Base-by-base conservation (phyloP, 768 basidiomycete genomes). In the Dacryopinax primogenitus region DNA sequence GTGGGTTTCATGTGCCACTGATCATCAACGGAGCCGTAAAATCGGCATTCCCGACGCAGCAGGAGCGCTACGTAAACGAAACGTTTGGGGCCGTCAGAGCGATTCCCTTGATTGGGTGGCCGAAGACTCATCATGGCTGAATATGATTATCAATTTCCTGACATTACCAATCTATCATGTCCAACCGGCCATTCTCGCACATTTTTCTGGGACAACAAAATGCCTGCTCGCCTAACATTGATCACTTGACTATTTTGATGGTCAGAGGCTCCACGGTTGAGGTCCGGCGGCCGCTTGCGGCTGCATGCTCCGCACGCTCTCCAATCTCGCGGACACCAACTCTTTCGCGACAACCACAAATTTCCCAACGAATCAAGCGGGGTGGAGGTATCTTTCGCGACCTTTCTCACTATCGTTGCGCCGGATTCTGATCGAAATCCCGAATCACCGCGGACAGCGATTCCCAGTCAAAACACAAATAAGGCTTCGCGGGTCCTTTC, bases 361-460 rank as follows among this genome's bases (percentile, higher is more conserved):
- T 58, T 58, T 58, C 51, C 51, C 51, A 58, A 15, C 23, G 51
- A 58, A 58, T 58, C 51, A 58, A 32, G 9, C 12, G n/a, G 26
- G 7, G 45, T 47, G 45, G 45, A 47, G 11, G 51, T 15, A 15
- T 18, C 41, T 18, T 30, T 58, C 51, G 51, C 30, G 30, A 21
- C 23, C 2, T 30, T 58, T 58, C 13, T 26, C 51, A 26, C 32
- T 58, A 58, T 58, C 26, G 21, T n/a, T n/a, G n/a, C n/a, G n/a
- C n/a, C n/a, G 15, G 18, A 9, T 6, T 58, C 51, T 58, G 51
- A 58, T 58, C 51, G 51, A 58, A 58, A 23, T 30, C 3, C 51
- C 51, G 51, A 58, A 58, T 58, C 51, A 32, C 51, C 51, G 51
- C 51, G 51, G 51, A 58, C 51, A 32, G 51, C 32, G 23, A 18